Base-by-base conservation (phyloP, 2,329 filamentous ascomycete species). In the Monosporascus sp. region DNA sequence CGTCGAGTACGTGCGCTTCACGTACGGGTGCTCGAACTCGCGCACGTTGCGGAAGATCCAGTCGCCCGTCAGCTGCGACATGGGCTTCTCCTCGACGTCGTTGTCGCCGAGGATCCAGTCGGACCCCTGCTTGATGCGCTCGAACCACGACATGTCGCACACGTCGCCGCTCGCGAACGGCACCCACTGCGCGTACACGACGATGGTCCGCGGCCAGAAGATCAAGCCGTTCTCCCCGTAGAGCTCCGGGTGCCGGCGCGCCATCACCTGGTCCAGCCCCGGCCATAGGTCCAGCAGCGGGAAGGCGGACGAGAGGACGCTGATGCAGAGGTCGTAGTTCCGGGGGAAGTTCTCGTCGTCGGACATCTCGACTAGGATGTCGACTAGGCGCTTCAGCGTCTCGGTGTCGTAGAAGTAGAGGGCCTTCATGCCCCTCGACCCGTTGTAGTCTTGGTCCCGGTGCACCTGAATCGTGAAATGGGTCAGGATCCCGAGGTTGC, bases 401-500 rank as follows among this genome's bases (percentile, higher is more conserved):
- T 70, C 56, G 2, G 65, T 63, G 5, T 67, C 62, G 61, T 78
- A 78, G 25, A 70, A 61, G 58, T 69, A 77, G 1, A 77, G 50
- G 0, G 69, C 70, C 54, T 74, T 76, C 52, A 77, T 63, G 1
- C 74, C 74, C 41, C 64, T 59, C 3, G 75, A 73, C 7, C 73
- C 74, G 18, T 64, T 57, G 51, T 74, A 72, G 20, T 72, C 67
- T 18, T 66, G 58, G 43, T 73, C 70, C 11, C 67, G 67, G 50
- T 74, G 65, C 2, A 73, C 72, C 54, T 76, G 69, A 27, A 77
- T 65, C 0, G 78, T 83, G 65, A 81, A 74, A 7, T 79, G 81
- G 1, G 75, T 73, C 3, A 85, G 74, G 3, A 85, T 72, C 1
- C 77, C 82, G 49, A 81, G 80, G 36, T 78, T 84, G 1, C 80